Evolutionary conservation across 306 rosid genomes (phyloP), one percentile per base, ranked within the genome.

Genomic region (Cotoneaster glaucophyllus): DNA sequence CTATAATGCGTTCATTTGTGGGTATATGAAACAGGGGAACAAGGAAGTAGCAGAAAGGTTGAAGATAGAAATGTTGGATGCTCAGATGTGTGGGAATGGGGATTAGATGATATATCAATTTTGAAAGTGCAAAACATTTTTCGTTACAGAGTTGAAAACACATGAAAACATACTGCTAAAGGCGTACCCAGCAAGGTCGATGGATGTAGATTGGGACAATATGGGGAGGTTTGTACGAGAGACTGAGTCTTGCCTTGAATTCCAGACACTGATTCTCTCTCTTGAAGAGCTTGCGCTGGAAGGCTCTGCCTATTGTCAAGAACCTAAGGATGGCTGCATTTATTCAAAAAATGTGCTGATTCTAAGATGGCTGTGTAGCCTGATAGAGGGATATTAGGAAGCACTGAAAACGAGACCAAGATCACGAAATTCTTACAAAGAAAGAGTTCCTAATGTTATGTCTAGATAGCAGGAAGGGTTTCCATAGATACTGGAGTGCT

Each of bases 1-100:
- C 59, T 93, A 93, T 76, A 64, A 52, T n/a, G 87, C 88, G 70
- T 91, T 93, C 77, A 77, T 91, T 52, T 83, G 82, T 58, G 93
- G 90, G 19, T 90, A 86, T 53, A 54, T 65, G 77, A 74, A 79
- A 72, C 86, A 70, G 69, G 97, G 96, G 73, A 90, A 87, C n/a
- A 72, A 71, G 69, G 96, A 84, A 85, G 52, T 91, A 73, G 93
- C 89, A 34, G 89, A 53, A 65, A 72, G 58, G 87, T 81, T 91
- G 84, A 84, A 84, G 77, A 88, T 78, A 28, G 97, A 90, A 88
- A 77, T 94, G 88, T 53, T 83, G 81, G 87, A 84, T 74, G 70
- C 70, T 50, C 84, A 74, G 28, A 79, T 79, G 77, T 74, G 69
- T 71, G 66, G 78, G 69, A 75, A 82, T 69, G 65, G 76, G 26